Evolutionary conservation across 1,139 yeast species (phyloP).

Genomic region (Pichia sp.): DNA sequence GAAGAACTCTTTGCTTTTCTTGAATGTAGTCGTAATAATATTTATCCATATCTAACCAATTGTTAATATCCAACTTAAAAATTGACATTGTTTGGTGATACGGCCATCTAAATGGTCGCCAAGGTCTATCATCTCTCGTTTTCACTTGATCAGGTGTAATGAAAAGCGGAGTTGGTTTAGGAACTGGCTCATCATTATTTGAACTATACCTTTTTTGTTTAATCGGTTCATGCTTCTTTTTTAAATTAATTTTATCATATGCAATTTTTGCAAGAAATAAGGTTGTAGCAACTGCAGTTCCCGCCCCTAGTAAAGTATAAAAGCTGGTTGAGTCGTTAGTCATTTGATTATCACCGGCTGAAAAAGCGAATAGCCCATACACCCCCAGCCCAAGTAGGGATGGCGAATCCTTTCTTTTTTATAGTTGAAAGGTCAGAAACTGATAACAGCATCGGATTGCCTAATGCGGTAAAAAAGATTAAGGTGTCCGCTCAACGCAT

Average conservation of each 20-base stretch:
- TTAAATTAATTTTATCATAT: neutral
- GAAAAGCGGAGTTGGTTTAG: conserved; percentile 52
- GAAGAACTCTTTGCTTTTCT: conserved; percentile 54
- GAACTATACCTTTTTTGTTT: conserved; percentile 19
- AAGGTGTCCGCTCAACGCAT: neutral
- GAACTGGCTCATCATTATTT: conserved; percentile 32
- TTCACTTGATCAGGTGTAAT: conserved; percentile 63
- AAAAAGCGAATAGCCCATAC: neutral
- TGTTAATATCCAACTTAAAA: conserved; percentile 60
- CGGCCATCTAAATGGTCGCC: conserved; percentile 80
- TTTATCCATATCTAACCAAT: conserved; percentile 78
- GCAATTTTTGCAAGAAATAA: conserved; percentile 11
- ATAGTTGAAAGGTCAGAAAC: neutral
- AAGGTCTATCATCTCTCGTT: conserved; percentile 65
- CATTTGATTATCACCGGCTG: neutral
- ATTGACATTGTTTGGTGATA: conserved; percentile 77
- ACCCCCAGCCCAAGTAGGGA: neutral
- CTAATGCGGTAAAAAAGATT: conserved; percentile 20
- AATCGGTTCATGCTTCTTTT: neutral
- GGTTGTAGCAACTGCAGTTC: conserved; percentile 18
- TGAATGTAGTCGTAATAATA: conserved; percentile 60
- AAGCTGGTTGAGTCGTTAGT: conserved; percentile 1
- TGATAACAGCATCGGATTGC: conserved; percentile 14
- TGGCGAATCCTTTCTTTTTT: neutral
- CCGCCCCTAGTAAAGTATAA: conserved; percentile 19